Percentiles rank a stretch among this genome's conserved stretches.
Conservation (phyloP, 345 rosid genomes). For the Aurinia saxatilis region DNA sequence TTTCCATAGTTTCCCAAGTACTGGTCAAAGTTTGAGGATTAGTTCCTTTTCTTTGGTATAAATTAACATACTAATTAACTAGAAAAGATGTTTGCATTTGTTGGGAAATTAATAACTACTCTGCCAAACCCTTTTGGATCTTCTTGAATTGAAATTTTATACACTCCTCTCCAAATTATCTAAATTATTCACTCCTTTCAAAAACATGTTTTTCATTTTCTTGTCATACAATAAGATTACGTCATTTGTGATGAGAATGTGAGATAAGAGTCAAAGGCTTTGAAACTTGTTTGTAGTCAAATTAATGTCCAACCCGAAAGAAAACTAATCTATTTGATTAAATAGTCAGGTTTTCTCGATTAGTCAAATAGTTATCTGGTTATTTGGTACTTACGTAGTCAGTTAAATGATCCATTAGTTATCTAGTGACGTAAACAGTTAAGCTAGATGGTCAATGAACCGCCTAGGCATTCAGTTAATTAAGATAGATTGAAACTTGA, state of each 20-base stretch:
- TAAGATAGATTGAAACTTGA: too few species aligned
- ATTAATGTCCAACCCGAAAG: not conserved
- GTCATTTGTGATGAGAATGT: not conserved
- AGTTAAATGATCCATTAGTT: too few species aligned
- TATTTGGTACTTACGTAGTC: too few species aligned
- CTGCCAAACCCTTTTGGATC: not conserved
- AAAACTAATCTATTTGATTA: too few species aligned
- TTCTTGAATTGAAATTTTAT: not conserved
- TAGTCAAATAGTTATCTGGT: too few species aligned
- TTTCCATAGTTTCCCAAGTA: not conserved
- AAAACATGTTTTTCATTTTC: not conserved
- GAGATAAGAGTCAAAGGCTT: constrained; percentile 9
- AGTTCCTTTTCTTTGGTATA: constrained; percentile 2
- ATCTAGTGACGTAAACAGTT: too few species aligned
- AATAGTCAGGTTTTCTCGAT: too few species aligned
- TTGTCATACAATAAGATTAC: constrained; percentile 5
- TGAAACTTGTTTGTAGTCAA: constrained; percentile 17
- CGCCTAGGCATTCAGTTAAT: too few species aligned
- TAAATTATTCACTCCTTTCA: not conserved
- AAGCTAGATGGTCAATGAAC: too few species aligned
- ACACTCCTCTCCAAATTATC: not conserved
- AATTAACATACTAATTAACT: not conserved
- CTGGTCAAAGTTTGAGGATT: constrained; percentile 22
- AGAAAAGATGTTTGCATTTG: not conserved
- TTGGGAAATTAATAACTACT: not conserved